phyloP scores from a whole-genome alignment of 768 basidiomycete genomes.

The Trametes elegans region DNA sequence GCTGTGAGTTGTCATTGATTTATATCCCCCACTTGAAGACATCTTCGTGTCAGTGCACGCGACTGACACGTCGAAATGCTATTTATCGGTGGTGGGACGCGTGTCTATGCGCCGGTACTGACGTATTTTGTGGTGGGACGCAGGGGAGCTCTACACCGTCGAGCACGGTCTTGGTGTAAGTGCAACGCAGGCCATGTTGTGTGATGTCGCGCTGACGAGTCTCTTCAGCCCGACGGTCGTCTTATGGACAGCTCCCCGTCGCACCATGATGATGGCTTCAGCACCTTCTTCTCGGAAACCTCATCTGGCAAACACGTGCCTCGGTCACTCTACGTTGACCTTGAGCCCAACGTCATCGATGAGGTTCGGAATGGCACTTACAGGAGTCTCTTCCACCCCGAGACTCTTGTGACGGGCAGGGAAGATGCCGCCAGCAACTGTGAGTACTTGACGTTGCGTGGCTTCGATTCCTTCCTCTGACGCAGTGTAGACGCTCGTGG shows the following conservation, averaged over 20 bases:
- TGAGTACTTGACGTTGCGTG: conserved; percentile 36
- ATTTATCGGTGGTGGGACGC: not conserved
- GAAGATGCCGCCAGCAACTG: conserved; percentile 99
- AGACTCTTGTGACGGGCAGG: conserved; percentile 97
- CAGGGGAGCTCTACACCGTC: conserved; percentile 98
- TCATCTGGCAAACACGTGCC: conserved; percentile 96
- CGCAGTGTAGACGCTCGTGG: conserved; percentile 82
- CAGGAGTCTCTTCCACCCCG: conserved; percentile 97
- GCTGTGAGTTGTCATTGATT: conserved; percentile 65
- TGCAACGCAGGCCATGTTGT: conserved; percentile 21
- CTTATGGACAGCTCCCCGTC: conserved; percentile 76
- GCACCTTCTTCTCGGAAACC: conserved; percentile 99
- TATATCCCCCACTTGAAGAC: not conserved
- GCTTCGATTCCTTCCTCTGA: conserved; percentile 12
- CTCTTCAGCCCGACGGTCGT: conserved; percentile 88
- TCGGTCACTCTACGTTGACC: conserved; percentile 94
- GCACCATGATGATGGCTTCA: conserved; percentile 86
- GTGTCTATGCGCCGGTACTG: conserved; percentile 5
- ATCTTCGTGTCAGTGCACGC: not conserved
- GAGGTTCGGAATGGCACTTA: conserved; percentile 95
- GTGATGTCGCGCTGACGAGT: conserved; percentile 21
- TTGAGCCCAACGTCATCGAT: conserved; percentile 97
- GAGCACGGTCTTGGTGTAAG: conserved; percentile 96
- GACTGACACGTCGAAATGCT: conserved; percentile 19
- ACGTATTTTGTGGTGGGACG: conserved; percentile 21